Evolutionary conservation across 2,329 filamentous ascomycete species (phyloP).

Genomic region (Rhynchosporium agropyri): DNA sequence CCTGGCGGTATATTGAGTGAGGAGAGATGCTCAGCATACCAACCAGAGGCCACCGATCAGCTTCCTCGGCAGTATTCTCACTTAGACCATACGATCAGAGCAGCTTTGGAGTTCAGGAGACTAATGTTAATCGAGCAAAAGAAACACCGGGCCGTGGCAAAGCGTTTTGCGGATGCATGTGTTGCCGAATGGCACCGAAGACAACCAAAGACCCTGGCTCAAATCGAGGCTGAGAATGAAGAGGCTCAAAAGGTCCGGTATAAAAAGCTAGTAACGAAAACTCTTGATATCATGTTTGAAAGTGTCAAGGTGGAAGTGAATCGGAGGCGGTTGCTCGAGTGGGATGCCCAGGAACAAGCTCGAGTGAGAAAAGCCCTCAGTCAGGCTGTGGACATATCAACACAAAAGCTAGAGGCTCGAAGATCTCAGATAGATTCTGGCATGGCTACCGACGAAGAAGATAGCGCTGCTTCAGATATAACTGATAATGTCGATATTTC

Average conservation of each 20-base stretch:
- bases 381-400: slow-evolving; percentile 72
- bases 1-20: slow-evolving; percentile 75
- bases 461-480: slow-evolving; percentile 40
- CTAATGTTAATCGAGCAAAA: slow-evolving; percentile 79
- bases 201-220: slow-evolving; percentile 76
- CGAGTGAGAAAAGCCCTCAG: slow-evolving; percentile 70
- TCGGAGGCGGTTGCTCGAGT: slow-evolving; percentile 59
- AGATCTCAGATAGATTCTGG: slow-evolving; percentile 57
- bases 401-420: slow-evolving; percentile 68
- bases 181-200: slow-evolving; percentile 73
- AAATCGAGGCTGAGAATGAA: slow-evolving; percentile 77
- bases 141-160: slow-evolving; percentile 75
- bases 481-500: slow-evolving; percentile 41
- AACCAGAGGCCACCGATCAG: slow-evolving; percentile 68
- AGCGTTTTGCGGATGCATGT: slow-evolving; percentile 76
- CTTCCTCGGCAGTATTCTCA: slow-evolving; percentile 87
- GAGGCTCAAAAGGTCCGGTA: slow-evolving; percentile 70
- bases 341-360: slow-evolving; percentile 66
- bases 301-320: slow-evolving; percentile 66
- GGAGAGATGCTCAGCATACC: slow-evolving; percentile 70
- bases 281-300: slow-evolving; percentile 61
- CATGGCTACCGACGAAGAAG: slow-evolving; percentile 47
- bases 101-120: slow-evolving; percentile 78
- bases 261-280: slow-evolving; percentile 64
- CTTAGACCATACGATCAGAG: slow-evolving; percentile 79